Conservation (phyloP, 805 yeast genomes). For the Candida arabinofermentans region DNA sequence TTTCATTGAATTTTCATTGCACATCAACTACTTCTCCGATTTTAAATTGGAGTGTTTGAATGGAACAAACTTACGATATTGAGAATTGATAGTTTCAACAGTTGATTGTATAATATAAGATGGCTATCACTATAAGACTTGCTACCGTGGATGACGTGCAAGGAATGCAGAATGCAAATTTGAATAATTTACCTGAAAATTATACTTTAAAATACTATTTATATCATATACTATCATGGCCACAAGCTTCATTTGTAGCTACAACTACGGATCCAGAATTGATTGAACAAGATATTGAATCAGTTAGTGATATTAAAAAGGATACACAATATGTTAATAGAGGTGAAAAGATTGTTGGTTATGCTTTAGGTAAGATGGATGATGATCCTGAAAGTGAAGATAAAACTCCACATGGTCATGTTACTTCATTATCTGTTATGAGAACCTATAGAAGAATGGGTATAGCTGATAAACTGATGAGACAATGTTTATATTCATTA, state of each 20-base stretch:
- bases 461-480: slow-evolving; percentile 85
- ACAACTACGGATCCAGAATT: slow-evolving; percentile 59
- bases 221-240: slow-evolving; percentile 95
- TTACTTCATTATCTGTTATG: slow-evolving; percentile 92
- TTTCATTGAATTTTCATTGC: too few relatives aligned
- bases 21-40: too few relatives aligned
- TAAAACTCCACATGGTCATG: slow-evolving; percentile 82
- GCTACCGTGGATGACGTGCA: slow-evolving; percentile 85
- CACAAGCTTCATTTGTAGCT: slow-evolving; percentile 95
- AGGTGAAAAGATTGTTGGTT: slow-evolving; percentile 89
- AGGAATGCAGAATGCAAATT: slow-evolving; percentile 93
- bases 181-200: slow-evolving; percentile 91
- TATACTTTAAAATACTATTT: slow-evolving; percentile 88
- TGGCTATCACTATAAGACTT: slow-evolving; percentile 85
- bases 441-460: slow-evolving; percentile 95
- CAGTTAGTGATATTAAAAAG: slow-evolving; percentile 14
- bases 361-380: slow-evolving; percentile 94
- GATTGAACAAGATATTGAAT: slow-evolving; percentile 20
- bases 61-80: background rate
- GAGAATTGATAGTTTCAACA: too few relatives aligned
- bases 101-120: slow-evolving; percentile 20
- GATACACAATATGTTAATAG: slow-evolving; percentile 51
- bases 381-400: slow-evolving; percentile 71
- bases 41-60: too few relatives aligned
- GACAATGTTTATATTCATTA: slow-evolving; percentile 70